phyloP scores from a whole-genome alignment of 164 flowering plant genomes.

The Liquidambar formosana region DNA sequence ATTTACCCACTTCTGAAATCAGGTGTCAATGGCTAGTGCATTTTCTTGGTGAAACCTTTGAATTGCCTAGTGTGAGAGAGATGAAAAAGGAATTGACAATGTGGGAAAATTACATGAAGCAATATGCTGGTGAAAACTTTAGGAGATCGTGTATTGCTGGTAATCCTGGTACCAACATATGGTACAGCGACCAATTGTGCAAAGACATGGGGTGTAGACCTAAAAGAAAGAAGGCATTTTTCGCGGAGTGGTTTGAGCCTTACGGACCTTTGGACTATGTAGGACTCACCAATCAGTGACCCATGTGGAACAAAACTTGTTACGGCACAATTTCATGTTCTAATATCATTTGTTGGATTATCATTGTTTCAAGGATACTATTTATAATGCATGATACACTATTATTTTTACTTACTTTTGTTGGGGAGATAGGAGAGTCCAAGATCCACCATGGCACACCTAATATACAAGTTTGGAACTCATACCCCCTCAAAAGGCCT shows the following conservation, averaged over 20 bases:
- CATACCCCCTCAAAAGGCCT: too few relatives aligned
- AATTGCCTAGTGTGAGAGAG: constrained; percentile 12
- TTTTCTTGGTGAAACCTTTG: constrained; percentile 5
- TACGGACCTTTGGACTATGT: constrained; percentile 29
- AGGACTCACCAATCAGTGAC: not conserved
- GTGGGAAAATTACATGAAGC: constrained; percentile 21
- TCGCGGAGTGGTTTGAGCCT: constrained; percentile 18
- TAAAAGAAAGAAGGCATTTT: constrained; percentile 22
- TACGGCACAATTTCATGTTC: not conserved
- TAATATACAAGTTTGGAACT: too few relatives aligned
- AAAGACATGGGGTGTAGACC: constrained; percentile 27
- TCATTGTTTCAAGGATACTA: not conserved
- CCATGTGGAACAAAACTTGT: not conserved
- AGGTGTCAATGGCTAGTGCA: constrained; percentile 17
- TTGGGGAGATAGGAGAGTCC: too few relatives aligned
- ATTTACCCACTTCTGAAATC: constrained; percentile 1
- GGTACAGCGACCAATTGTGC: constrained; percentile 35
- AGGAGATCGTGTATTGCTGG: constrained; percentile 18
- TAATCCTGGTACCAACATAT: constrained; percentile 14
- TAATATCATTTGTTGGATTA: not conserved
- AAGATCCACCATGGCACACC: too few relatives aligned
- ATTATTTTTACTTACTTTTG: too few relatives aligned
- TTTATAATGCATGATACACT: not conserved
- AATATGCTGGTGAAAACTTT: not conserved
- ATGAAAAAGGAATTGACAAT: constrained; percentile 26